Evolutionary conservation across 495 filamentous ascomycete genomes (phyloP), one percentile per base, ranked within the genome.

Genomic region (Polyplosphaeria fusca): DNA sequence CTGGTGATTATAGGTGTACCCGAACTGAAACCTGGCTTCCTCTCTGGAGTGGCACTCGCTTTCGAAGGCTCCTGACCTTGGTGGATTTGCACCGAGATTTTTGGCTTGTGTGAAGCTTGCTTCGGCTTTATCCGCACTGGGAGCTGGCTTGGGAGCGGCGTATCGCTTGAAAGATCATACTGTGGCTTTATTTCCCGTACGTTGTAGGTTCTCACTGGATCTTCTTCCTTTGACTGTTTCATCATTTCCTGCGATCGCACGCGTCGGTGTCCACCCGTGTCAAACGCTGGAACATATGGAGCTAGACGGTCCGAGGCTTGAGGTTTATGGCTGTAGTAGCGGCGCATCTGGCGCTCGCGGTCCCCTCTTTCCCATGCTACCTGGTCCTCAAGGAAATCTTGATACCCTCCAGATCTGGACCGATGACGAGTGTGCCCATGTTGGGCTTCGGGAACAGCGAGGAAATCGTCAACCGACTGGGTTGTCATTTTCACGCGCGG

Each of bases 1-100:
- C n/a, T n/a, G n/a, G n/a, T n/a, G n/a, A n/a, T n/a, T n/a, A n/a
- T n/a, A n/a, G n/a, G n/a, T n/a, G n/a, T n/a, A n/a, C n/a, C n/a
- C n/a, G n/a, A n/a, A n/a, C n/a, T n/a, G n/a, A n/a, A n/a, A n/a
- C n/a, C n/a, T n/a, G n/a, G n/a, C n/a, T n/a, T n/a, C n/a, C n/a
- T n/a, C n/a, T n/a, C n/a, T n/a, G n/a, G n/a, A n/a, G n/a, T n/a
- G n/a, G n/a, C n/a, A n/a, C n/a, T n/a, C n/a, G n/a, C n/a, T n/a
- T n/a, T n/a, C n/a, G 37, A 3, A 12, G 39, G 37, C 16, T n/a
- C 11, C 1, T 47, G 12, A 27, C 48, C 49, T 19, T 53, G 48
- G 16, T 47, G 40, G 18, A 60, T 60, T 20, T 60, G 37, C 1
- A 60, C 49, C 30, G 52, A 53, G 22, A 54, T 54, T 26, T 39